Conservation (phyloP, 148 eudicot genomes). For the Simmondsia chinensis region DNA sequence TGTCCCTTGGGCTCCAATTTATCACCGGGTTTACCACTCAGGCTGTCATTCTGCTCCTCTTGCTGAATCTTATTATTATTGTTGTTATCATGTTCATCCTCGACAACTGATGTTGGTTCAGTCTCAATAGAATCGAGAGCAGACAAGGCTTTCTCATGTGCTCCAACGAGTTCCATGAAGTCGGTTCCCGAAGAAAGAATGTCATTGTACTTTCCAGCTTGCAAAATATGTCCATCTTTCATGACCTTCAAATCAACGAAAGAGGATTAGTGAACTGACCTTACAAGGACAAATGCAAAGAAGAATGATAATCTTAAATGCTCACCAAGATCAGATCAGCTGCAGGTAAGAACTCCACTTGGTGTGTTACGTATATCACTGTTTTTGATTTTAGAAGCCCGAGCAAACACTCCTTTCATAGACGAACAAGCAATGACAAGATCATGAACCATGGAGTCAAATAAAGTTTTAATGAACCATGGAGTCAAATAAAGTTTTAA, state of each 20-base stretch:
- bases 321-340: constrained; percentile 67
- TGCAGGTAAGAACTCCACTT: constrained; percentile 58
- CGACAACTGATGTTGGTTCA: background rate
- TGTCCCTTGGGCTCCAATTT: constrained; percentile 24
- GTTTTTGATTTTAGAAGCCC: constrained; percentile 47
- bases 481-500: too few relatives aligned
- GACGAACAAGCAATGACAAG: background rate
- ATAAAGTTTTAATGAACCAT: too few relatives aligned
- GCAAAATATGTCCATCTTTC: constrained; percentile 54
- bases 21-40: constrained; percentile 19
- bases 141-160: constrained; percentile 54
- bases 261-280: too few relatives aligned
- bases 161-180: constrained; percentile 61
- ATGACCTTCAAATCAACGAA: constrained; percentile 39
- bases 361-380: constrained; percentile 59
- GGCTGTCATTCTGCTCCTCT: constrained; percentile 6
- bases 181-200: constrained; percentile 49
- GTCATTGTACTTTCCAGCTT: constrained; percentile 58
- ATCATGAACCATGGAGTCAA: background rate
- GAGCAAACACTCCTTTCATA: constrained; percentile 48
- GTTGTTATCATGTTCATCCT: constrained; percentile 2
- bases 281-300: too few relatives aligned
- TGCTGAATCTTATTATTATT: constrained; percentile 3
- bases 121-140: constrained; percentile 24
- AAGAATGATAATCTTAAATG: too few relatives aligned